Base-by-base conservation (phyloP, 192 early-diverging fungal species). In the Backusella parvicylindrica region DNA sequence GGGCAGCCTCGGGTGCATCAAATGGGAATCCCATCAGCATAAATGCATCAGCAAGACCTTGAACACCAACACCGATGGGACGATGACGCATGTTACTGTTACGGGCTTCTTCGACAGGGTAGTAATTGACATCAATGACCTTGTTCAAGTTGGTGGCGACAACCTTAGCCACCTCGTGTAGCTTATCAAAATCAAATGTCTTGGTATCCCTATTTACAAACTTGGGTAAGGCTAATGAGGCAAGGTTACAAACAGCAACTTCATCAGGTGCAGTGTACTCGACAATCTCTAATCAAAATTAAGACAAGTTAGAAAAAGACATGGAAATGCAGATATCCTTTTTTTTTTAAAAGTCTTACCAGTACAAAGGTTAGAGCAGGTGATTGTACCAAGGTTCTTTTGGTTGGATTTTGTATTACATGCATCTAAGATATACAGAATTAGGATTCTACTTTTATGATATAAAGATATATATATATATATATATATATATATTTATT, bases 371-470 rank as follows among this genome's bases (percentile, higher is more conserved):
- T 98, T 98, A 71, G 92, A 94, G 87, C 96, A 96, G 77, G 93
- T 95, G 89, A 98, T 98, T 6, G 96, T 98, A 36, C 97, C 97
- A 38, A 98, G 84, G 85, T 98, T 97, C 86, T 97, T 94, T 85
- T 98, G 97, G 87, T 98, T 98, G 35, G 94, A 96, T 87, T 98
- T 98, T 79, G 91, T 84, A 82, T 98, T 98, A 86, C 97, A 98
- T 38, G 97, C 91, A 85, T 98, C 97, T 85, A 78, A 26, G 50
- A 13, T 23, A 73, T 23, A 43, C 41, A 2, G 9, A 21, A 26
- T 8, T 56, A n/a, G 23, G 23, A 56, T 26, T 23, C 18, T 18
- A 56, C 16, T 41, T 7, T 60, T 43, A 1, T 21, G 60, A n/a
- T 37, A n/a, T n/a, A n/a, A n/a, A n/a, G n/a, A 35, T 23, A 21